These are phyloP conservation scores for Cenococcum geophilum DNA, from an alignment of 495 filamentous ascomycete species.

Conservation along the genomic window DNA sequence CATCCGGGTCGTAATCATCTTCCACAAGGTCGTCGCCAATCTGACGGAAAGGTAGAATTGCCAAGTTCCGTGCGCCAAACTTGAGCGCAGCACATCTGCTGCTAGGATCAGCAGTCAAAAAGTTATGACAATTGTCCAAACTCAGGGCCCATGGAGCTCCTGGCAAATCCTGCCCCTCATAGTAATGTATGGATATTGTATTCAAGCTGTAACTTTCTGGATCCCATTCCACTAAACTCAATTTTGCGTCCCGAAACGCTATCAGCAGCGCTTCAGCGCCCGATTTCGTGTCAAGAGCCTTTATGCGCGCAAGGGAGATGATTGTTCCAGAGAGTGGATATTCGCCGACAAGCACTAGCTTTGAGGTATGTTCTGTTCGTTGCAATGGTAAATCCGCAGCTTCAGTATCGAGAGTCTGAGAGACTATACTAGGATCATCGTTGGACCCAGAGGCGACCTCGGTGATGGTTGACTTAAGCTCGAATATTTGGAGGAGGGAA, in stretches of 20 bases:
- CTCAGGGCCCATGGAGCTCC: conserved; percentile 69
- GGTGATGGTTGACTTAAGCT: conserved; percentile 42
- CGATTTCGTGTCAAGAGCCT: conserved; percentile 60
- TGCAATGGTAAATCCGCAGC: conserved; percentile 35
- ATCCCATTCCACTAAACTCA: conserved; percentile 93
- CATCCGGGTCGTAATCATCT: conserved; percentile 81
- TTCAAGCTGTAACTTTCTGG: conserved; percentile 65
- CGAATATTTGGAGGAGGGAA: conserved; percentile 85
- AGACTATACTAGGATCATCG: conserved; percentile 32
- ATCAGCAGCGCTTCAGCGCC: conserved; percentile 80
- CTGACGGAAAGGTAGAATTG: conserved; percentile 89
- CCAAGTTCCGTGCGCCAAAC: conserved; percentile 81
- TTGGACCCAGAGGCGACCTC: conserved; percentile 15
- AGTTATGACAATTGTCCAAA: conserved; percentile 62
- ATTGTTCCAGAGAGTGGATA: conserved; percentile 76
- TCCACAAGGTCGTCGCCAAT: conserved; percentile 79
- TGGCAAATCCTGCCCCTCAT: conserved; percentile 83
- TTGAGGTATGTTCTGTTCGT: conserved; percentile 56
- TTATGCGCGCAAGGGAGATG: conserved; percentile 72
- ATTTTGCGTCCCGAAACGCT: conserved; percentile 81
- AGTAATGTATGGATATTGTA: conserved; percentile 94
- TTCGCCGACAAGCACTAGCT: conserved; percentile 81
- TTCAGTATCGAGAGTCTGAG: conserved; percentile 18
- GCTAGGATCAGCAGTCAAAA: conserved; percentile 80
- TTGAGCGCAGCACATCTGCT: conserved; percentile 90